A percentile compares a stretch with the other conserved stretches of the same genome.
Evolutionary conservation across 2,329 filamentous ascomycete genomes (phyloP).

Genomic region (Exophiala viscosa): DNA sequence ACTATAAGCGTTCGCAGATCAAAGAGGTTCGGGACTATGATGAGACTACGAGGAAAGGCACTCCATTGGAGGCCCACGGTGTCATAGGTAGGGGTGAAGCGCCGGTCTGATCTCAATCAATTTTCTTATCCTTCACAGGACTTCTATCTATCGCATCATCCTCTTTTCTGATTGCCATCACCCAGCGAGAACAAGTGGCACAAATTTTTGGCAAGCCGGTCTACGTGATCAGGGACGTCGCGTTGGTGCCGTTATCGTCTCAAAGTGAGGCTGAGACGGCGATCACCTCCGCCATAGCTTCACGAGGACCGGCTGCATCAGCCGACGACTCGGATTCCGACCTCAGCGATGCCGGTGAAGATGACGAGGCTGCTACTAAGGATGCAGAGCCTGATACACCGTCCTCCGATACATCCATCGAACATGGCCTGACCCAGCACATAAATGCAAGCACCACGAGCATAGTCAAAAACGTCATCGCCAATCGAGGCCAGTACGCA

Average conservation of each 20-base stretch:
- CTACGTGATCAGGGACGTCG: slow-evolving; percentile 84
- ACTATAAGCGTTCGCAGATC: slow-evolving; percentile 61
- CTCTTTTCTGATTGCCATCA: slow-evolving; percentile 83
- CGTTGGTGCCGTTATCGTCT: slow-evolving; percentile 81
- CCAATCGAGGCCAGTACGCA: slow-evolving; percentile 76
- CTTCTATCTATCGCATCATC: slow-evolving; percentile 76
- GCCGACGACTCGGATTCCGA: slow-evolving; percentile 26
- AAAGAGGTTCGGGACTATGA: slow-evolving; percentile 38
- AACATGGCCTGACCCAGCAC: slow-evolving; percentile 1
- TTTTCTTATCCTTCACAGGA: slow-evolving; percentile 51
- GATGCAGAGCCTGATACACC: slow-evolving; percentile 15
- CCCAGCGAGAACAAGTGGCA: slow-evolving; percentile 80
- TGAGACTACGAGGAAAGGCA: slow-evolving; percentile 32
- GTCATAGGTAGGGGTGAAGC: slow-evolving; percentile 52
- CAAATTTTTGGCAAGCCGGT: slow-evolving; percentile 76
- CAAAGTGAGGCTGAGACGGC: slow-evolving; percentile 69
- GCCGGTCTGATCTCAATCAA: slow-evolving; percentile 5
- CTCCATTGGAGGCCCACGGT: slow-evolving; percentile 48
- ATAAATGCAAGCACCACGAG: slow-evolving; percentile 51
- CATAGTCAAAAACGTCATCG: slow-evolving; percentile 84
- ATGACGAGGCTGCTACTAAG: slow-evolving; percentile 9
- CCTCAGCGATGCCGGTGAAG: slow-evolving; percentile 32
- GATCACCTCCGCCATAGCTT: slow-evolving; percentile 47
- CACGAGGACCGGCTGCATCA: slow-evolving; percentile 10
- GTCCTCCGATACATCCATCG: slow-evolving; percentile 4